Conservation (phyloP, 73 alveolate species). For the Paramecium primaurelia region DNA sequence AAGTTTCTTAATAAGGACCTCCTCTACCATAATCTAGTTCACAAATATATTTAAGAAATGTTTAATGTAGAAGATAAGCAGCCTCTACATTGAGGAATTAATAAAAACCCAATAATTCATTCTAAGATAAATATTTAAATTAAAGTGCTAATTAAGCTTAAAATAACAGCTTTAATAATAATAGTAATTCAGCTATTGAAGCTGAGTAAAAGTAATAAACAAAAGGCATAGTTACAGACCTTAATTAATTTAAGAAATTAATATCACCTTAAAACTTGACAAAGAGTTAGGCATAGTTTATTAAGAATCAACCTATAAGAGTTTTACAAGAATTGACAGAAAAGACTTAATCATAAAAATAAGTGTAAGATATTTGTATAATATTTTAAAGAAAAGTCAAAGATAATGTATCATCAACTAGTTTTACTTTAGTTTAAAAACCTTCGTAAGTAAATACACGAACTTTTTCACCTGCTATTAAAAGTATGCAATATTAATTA, state of each 20-base stretch:
- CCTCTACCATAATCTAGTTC: conserved; percentile 43
- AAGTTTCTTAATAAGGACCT: not conserved
- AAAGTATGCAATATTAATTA: not conserved
- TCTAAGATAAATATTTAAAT: conserved; percentile 32
- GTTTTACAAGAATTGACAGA: conserved; percentile 39
- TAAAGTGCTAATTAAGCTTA: conserved; percentile 35
- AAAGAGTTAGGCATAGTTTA: not conserved
- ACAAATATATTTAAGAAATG: conserved; percentile 8
- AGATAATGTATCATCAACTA: not conserved
- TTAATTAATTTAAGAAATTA: conserved; percentile 26
- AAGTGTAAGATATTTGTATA: not conserved
- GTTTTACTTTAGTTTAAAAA: conserved; percentile 37
- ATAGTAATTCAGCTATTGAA: conserved; percentile 14
- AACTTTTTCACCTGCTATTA: conserved; percentile 35
- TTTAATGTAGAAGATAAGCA: conserved; percentile 42
- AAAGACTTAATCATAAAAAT: not conserved
- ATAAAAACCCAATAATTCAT: conserved; percentile 37
- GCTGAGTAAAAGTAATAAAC: not conserved
- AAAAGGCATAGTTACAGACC: conserved; percentile 11
- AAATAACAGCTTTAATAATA: conserved; percentile 17
- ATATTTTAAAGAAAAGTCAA: not conserved
- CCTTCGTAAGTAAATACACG: not conserved
- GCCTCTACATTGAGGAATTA: conserved; percentile 36
- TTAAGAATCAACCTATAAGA: not conserved
- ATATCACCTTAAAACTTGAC: conserved; percentile 36